Evolutionary conservation across 768 basidiomycete species (phyloP).

Genomic region (Gymnopilus dilepis): DNA sequence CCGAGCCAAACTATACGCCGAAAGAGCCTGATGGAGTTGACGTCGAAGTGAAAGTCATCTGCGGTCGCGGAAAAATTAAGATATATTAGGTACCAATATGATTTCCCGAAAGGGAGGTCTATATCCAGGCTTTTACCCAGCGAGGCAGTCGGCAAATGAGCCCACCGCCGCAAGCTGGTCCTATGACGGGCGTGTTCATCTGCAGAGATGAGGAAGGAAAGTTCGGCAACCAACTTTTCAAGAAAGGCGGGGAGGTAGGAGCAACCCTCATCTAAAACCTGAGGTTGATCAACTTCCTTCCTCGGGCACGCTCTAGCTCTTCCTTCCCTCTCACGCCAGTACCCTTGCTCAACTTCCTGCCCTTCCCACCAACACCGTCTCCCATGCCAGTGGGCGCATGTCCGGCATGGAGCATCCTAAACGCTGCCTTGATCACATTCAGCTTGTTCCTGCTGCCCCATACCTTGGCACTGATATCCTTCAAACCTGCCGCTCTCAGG

Average conservation of each 20-base stretch:
- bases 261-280: conserved; percentile 44
- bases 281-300: conserved; percentile 75
- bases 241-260: not conserved
- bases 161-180: too few relatives aligned
- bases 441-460: conserved; percentile 90
- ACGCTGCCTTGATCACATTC: conserved; percentile 84
- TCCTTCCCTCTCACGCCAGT: conserved; percentile 69
- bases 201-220: too few relatives aligned
- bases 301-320: conserved; percentile 83
- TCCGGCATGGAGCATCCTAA: conserved; percentile 86
- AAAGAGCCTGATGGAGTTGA: not conserved
- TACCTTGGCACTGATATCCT: conserved; percentile 94
- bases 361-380: conserved; percentile 78
- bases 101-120: not conserved
- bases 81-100: not conserved
- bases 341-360: conserved; percentile 76
- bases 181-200: too few relatives aligned
- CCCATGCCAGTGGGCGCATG: conserved; percentile 83
- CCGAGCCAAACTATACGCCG: not conserved
- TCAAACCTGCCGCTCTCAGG: conserved; percentile 92
- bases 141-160: not conserved
- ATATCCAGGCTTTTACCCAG: not conserved
- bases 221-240: too few relatives aligned
- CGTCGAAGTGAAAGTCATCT: not conserved
- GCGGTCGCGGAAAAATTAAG: not conserved